Percentiles rank a stretch among this genome's conserved stretches.
phyloP scores from a whole-genome alignment of 139 green algal species.

The Monoraphidium neglectum region DNA sequence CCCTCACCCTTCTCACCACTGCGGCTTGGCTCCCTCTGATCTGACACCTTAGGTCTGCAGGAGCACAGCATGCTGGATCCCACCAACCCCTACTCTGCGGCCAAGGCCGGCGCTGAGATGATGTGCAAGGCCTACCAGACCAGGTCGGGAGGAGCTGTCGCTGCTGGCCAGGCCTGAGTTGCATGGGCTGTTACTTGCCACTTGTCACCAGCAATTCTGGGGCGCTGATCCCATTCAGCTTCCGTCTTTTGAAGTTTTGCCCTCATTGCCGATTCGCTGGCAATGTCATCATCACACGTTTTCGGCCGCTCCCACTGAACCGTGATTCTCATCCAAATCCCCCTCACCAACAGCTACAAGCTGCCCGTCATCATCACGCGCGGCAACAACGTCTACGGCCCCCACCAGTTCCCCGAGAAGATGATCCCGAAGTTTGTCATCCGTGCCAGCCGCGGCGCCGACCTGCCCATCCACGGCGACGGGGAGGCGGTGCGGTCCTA shows the following conservation, averaged over 20 bases:
- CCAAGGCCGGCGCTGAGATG: constrained; percentile 98
- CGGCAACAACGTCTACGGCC: constrained; percentile 99
- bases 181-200: background rate
- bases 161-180: constrained; percentile 35
- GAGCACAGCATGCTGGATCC: constrained; percentile 88
- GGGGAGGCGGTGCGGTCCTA: constrained; percentile 60
- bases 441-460: constrained; percentile 23
- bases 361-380: constrained; percentile 95
- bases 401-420: constrained; percentile 94
- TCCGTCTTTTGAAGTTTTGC: too few species aligned
- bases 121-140: constrained; percentile 89
- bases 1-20: too few species aligned
- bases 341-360: constrained; percentile 81
- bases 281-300: background rate
- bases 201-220: background rate
- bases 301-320: background rate
- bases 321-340: constrained; percentile 73
- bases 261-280: too few species aligned
- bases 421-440: constrained; percentile 81
- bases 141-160: too few species aligned
- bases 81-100: constrained; percentile 99
- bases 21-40: background rate
- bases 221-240: background rate
- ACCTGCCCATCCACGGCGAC: constrained; percentile 62
- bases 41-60: constrained; percentile 54